These are phyloP conservation scores for Priceomyces fermenticarens DNA, from an alignment of 805 yeast genomes.

Conservation along the genomic window DNA sequence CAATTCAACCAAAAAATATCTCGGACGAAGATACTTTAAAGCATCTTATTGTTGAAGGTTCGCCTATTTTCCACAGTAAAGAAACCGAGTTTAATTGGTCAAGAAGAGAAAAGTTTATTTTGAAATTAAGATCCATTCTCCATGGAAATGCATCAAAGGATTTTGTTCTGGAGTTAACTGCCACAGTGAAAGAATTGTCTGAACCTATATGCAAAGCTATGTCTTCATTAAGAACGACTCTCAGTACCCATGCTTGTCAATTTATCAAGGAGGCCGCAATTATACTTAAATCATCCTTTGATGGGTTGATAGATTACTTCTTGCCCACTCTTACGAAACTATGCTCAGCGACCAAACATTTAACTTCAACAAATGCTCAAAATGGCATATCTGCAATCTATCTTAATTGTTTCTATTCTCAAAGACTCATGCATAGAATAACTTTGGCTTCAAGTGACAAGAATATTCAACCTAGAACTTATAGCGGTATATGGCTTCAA, in stretches of 20 bases:
- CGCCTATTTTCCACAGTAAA: constrained; percentile 53
- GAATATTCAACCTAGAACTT: constrained; percentile 66
- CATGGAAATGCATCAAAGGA: constrained; percentile 52
- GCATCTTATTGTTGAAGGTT: constrained; percentile 13
- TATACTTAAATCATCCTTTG: constrained; percentile 36
- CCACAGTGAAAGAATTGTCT: constrained; percentile 20
- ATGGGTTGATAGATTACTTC: constrained; percentile 48
- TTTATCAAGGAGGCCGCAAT: constrained; percentile 65
- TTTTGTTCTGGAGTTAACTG: constrained; percentile 37
- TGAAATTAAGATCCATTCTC: constrained; percentile 55
- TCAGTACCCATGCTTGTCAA: constrained; percentile 73
- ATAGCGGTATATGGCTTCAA: constrained; percentile 68
- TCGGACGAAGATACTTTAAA: constrained; percentile 19
- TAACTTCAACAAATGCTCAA: constrained; percentile 59
- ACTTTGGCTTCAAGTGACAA: constrained; percentile 60
- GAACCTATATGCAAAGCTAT: constrained; percentile 67
- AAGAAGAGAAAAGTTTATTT: constrained; percentile 59
- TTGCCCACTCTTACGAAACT: constrained; percentile 49
- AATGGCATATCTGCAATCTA: constrained; percentile 55
- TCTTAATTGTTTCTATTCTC: constrained; percentile 51
- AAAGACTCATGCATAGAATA: constrained; percentile 50
- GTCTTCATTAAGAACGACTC: constrained; percentile 77
- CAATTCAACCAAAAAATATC: constrained; percentile 29
- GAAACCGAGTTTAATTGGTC: constrained; percentile 92
- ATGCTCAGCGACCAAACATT: constrained; percentile 59